Conservation (phyloP, 2,329 filamentous ascomycete genomes). For the Cyphellophora attinorum region DNA sequence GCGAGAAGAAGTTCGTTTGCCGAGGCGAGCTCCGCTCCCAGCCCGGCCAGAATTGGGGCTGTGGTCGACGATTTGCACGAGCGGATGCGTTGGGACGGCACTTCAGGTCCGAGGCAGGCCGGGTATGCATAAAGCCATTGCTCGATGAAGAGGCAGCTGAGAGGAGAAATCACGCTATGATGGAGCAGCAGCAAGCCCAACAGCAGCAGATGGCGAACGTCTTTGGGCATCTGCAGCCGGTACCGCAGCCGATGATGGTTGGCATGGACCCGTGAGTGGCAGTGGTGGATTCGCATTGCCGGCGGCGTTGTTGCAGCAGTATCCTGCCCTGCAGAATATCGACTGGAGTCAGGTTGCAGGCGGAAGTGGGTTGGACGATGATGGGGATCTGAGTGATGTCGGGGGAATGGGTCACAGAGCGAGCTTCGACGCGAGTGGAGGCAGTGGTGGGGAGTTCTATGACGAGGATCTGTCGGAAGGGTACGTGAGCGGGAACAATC, state of each 20-base stretch:
- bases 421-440: conserved; percentile 67
- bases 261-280: conserved; percentile 50
- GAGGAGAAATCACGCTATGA: conserved; percentile 63
- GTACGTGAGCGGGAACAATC: conserved; percentile 21
- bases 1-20: conserved; percentile 98
- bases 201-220: conserved; percentile 49
- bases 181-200: conserved; percentile 54
- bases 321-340: conserved; percentile 81
- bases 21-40: conserved; percentile 68
- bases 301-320: conserved; percentile 78
- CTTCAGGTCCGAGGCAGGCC: conserved; percentile 89
- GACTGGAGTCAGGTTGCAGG: conserved; percentile 73
- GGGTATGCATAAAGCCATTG: conserved; percentile 94
- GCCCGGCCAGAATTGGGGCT: conserved; percentile 78
- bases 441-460: conserved; percentile 60
- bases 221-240: conserved; percentile 42
- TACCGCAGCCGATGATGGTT: conserved; percentile 50
- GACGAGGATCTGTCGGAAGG: conserved; percentile 44
- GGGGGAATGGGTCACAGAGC: conserved; percentile 65
- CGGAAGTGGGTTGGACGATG: conserved; percentile 49
- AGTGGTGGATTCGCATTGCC: conserved; percentile 61
- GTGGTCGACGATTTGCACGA: conserved; percentile 82
- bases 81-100: conserved; percentile 90
- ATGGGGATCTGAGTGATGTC: conserved; percentile 49
- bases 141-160: conserved; percentile 88